Percentiles rank a stretch among this genome's conserved stretches.
Evolutionary conservation across 2,329 filamentous ascomycete genomes (phyloP).

Genomic region (Cladosporium sp.): DNA sequence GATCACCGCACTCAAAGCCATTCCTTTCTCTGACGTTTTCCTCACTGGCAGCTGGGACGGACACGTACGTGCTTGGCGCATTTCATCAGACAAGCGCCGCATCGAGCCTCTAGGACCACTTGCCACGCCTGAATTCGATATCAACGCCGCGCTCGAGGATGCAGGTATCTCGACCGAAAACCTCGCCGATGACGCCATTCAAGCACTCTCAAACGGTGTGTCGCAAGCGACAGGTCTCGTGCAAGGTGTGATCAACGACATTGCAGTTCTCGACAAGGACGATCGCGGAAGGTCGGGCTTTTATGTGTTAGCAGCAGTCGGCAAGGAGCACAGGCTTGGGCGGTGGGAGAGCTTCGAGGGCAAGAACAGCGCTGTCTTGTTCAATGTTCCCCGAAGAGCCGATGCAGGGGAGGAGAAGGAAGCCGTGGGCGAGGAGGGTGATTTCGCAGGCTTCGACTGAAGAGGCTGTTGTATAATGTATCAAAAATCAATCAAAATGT

Average conservation of each 20-base stretch:
- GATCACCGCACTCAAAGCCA: conserved; percentile 81
- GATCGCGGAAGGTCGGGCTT: conserved; percentile 69
- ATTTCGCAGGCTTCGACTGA: conserved; percentile 17
- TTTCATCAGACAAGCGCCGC: conserved; percentile 76
- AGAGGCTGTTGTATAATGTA: conserved; percentile 9
- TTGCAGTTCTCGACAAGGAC: conserved; percentile 81
- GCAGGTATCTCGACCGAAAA: conserved; percentile 18
- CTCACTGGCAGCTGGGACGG: conserved; percentile 95
- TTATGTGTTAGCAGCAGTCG: conserved; percentile 80
- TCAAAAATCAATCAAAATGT: neutral
- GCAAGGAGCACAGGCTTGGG: conserved; percentile 80
- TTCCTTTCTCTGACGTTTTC: conserved; percentile 88
- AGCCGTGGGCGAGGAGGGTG: conserved; percentile 9
- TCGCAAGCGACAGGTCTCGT: conserved; percentile 34
- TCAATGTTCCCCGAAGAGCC: conserved; percentile 62
- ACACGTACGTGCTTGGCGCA: conserved; percentile 75
- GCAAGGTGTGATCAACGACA: conserved; percentile 80
- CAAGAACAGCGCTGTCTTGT: conserved; percentile 81
- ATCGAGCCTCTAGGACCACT: conserved; percentile 66
- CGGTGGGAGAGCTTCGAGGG: conserved; percentile 64
- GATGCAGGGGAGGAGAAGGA: neutral
- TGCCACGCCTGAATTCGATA: conserved; percentile 40
- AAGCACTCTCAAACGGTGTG: conserved; percentile 16
- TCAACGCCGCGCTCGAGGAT: conserved; percentile 16
- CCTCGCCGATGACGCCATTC: conserved; percentile 16